A percentile compares a stretch with the other conserved stretches of the same genome.
These are phyloP conservation scores for Fusarium sp. DNA, from an alignment of 2,329 filamentous ascomycete genomes.

Conservation along the genomic window DNA sequence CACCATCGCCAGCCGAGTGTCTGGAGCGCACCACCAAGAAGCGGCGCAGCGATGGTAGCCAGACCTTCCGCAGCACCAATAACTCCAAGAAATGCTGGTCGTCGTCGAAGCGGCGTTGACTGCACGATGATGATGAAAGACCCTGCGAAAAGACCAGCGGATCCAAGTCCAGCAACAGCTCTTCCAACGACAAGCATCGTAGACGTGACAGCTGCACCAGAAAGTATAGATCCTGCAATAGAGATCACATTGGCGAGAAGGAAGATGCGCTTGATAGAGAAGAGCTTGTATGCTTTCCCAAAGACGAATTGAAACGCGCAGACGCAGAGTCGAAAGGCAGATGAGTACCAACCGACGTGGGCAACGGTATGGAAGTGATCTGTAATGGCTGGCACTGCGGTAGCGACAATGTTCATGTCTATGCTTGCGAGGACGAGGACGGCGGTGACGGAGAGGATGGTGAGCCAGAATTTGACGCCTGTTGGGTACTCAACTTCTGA, in stretches of 20 bases:
- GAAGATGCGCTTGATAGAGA: constrained; percentile 47
- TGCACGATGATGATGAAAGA: constrained; percentile 25
- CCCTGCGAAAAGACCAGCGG: constrained; percentile 55
- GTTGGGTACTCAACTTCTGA: neutral
- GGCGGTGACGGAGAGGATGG: neutral
- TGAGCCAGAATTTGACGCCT: constrained; percentile 3
- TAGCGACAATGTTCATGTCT: constrained; percentile 41
- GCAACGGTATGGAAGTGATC: constrained; percentile 41
- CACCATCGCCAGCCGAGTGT: constrained; percentile 51
- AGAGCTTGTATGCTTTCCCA: constrained; percentile 23
- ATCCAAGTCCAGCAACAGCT: constrained; percentile 57
- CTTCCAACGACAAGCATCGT: constrained; percentile 58
- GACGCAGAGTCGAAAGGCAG: constrained; percentile 52
- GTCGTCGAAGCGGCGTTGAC: neutral
- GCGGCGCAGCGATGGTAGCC: constrained; percentile 33
- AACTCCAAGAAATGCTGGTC: constrained; percentile 5
- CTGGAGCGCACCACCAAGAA: constrained; percentile 45
- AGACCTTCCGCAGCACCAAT: constrained; percentile 33
- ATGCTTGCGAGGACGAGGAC: constrained; percentile 31
- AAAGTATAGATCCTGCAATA: constrained; percentile 58
- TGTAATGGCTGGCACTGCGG: constrained; percentile 43
- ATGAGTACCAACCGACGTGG: constrained; percentile 42
- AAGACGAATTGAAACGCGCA: constrained; percentile 50
- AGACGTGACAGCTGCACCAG: constrained; percentile 53
- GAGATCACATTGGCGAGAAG: constrained; percentile 54